Base-by-base conservation (phyloP, 768 basidiomycete genomes). In the Mycena latifolia region DNA sequence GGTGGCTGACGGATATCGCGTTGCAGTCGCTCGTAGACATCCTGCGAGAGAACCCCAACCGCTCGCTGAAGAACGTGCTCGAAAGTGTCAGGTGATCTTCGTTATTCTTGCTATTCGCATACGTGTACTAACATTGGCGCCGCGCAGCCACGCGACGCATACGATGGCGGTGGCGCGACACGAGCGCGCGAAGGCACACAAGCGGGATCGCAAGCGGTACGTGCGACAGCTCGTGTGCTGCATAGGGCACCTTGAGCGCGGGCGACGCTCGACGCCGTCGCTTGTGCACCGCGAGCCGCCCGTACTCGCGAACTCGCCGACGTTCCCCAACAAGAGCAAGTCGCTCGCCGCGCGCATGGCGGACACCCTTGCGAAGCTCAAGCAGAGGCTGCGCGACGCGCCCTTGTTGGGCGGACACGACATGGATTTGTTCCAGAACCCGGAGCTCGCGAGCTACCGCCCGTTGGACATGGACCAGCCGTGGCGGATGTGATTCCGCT, bases 381-480 rank as follows among this genome's bases (percentile, higher is more conserved):
- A 50, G 25, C 17, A 55, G 24, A 22, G 2, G 25, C 46, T 63
- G 46, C 20, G 48, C 2, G 47, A 48, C 0, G 39, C 14, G 12
- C 15, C 7, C 17, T 10, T 18, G 7, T 20, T 18, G 3, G 18
- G 24, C 20, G 47, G 39, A 33, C 52, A 33, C 27, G 56, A 69
- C 29, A 47, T 41, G 59, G 33, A 52, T 24, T 20, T 3, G 27
- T 61, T 69, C 56, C 67, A 69, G 60, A 69, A 61, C 31, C 67
- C 67, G 11, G 63, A 69, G 51, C 58, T 69, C 14, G 37, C 67
- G 24, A 69, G 67, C 28, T 37, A 39, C 29, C 48, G 55, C 41
- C 67, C 67, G 25, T 52, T 69, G 9, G 67, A 65, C 51, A 52
- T 66, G 65, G 24, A n/a, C 31, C 10, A 54, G 12, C 41, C 17